Base-by-base conservation (phyloP, 1,284 basidiomycete species). In the Moniliella sp. region DNA sequence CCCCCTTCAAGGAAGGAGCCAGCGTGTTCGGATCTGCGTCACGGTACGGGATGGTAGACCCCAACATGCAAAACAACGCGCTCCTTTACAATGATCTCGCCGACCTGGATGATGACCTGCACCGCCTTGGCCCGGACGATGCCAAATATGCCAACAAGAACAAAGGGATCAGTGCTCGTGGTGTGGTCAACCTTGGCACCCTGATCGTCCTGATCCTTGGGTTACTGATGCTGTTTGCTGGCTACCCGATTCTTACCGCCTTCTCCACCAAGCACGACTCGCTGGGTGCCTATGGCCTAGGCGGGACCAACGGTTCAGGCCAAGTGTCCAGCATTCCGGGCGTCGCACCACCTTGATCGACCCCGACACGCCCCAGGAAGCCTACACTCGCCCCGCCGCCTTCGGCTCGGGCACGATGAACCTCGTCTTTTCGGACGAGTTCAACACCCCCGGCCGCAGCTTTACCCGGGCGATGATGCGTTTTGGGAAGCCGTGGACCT, bases 401-500 rank as follows among this genome's bases (percentile, higher is more conserved):
- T 43, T 38, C 12, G 38, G 39, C 25, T 27, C 35, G 3, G 36
- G 28, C 5, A 5, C 18, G 15, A 33, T 9, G 10, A 36, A 41
- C 10, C 36, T 57, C 12, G 51, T 55, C 7, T 57, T 54, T 15
- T 46, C 42, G 28, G 54, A 57, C 31, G 54, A 57, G 25, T 57
- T 57, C 37, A 48, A 57, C 19, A 25, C 15, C 11, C 36, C 39
- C 17, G 52, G 52, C 1, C 33, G 54, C 8, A 45, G 35, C 19
- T 57, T 57, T 26, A 51, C 28, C 48, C 48, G 2, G 52, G 50
- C 10, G 52, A 56, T 31, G 54, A 57, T 30, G 52, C 54, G 0
- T 55, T 71, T 48, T 57, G 52, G 52, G 41, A 45, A 12, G 54
- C 54, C 9, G 36, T 49, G 13, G 46, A 56, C 23, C 34, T 56